Evolutionary conservation across 75 land plant species (phyloP).

Genomic region (Adiantum capillusveneris): DNA sequence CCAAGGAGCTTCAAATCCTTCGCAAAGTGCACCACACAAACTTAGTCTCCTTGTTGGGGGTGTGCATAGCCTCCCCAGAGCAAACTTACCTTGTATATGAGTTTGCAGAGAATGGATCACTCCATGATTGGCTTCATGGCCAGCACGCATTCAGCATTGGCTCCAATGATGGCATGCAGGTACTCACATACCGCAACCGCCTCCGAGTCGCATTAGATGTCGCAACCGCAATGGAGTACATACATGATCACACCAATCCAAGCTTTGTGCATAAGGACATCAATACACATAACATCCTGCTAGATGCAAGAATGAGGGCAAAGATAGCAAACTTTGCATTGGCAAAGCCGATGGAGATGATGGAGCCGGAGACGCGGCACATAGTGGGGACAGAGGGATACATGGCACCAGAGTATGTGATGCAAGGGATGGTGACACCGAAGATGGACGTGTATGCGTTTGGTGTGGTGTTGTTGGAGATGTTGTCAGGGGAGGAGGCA

Average conservation of each 20-base stretch:
- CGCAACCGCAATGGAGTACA: slow-evolving; percentile 85
- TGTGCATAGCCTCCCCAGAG: slow-evolving; percentile 52
- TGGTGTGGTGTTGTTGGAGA: slow-evolving; percentile 84
- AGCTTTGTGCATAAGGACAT: slow-evolving; percentile 86
- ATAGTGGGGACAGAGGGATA: slow-evolving; percentile 85
- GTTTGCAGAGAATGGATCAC: slow-evolving; percentile 77
- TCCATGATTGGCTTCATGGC: slow-evolving; percentile 56
- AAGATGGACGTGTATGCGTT: slow-evolving; percentile 85
- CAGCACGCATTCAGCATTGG: not conserved
- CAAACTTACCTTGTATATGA: slow-evolving; percentile 75
- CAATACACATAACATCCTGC: slow-evolving; percentile 84
- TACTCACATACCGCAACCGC: slow-evolving; percentile 51
- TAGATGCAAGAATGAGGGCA: slow-evolving; percentile 65
- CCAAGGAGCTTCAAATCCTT: slow-evolving; percentile 77
- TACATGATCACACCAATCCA: slow-evolving; percentile 90
- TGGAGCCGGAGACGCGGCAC: slow-evolving; percentile 50
- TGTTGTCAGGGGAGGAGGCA: slow-evolving; percentile 63
- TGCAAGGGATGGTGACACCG: slow-evolving; percentile 61
- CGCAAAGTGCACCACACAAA: slow-evolving; percentile 76
- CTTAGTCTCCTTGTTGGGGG: slow-evolving; percentile 73
- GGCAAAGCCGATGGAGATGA: slow-evolving; percentile 56
- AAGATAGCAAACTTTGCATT: slow-evolving; percentile 91
- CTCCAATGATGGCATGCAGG: slow-evolving; percentile 1
- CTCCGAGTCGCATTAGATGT: slow-evolving; percentile 77
- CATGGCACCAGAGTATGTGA: slow-evolving; percentile 79